Conservation (phyloP, 2,329 filamentous ascomycete species). For the Onygenales sp. region DNA sequence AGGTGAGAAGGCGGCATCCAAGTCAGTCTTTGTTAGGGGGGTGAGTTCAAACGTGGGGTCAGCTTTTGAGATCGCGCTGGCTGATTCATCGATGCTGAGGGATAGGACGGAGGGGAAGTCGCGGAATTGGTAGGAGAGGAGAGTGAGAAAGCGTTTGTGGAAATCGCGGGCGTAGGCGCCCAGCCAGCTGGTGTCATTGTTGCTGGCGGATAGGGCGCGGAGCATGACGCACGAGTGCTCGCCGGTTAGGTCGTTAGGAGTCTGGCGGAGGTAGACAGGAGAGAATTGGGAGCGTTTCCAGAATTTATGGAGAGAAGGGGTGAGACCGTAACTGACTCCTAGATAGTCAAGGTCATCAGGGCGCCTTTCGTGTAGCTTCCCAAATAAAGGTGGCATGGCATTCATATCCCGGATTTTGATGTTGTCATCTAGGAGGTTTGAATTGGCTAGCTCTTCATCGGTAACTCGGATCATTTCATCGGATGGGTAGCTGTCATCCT, state of each 20-base stretch:
- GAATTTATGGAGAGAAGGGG: constrained; percentile 80
- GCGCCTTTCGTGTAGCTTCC: constrained; percentile 73
- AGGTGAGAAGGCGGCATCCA: constrained; percentile 72
- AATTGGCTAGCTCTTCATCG: constrained; percentile 67
- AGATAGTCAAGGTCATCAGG: constrained; percentile 80
- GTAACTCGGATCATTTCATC: constrained; percentile 68
- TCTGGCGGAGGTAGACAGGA: constrained; percentile 90
- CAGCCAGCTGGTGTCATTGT: constrained; percentile 70
- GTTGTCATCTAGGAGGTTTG: constrained; percentile 72
- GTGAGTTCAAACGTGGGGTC: constrained; percentile 46
- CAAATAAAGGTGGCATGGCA: constrained; percentile 87
- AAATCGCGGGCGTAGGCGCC: constrained; percentile 88
- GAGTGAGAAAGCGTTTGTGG: constrained; percentile 80
- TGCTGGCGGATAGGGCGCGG: constrained; percentile 54
- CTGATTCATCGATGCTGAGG: constrained; percentile 79
- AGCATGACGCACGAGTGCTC: constrained; percentile 99
- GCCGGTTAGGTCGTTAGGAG: constrained; percentile 88
- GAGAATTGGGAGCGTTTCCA: constrained; percentile 85
- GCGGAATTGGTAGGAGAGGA: constrained; percentile 89
- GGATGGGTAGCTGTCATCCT: constrained; percentile 46
- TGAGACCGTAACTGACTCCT: constrained; percentile 91
- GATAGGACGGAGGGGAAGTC: constrained; percentile 68
- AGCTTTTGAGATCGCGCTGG: constrained; percentile 60
- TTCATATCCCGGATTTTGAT: constrained; percentile 83
- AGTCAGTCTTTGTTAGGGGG: constrained; percentile 60